Base-by-base conservation (phyloP, 2,329 filamentous ascomycete genomes). In the Penicillium sp. region DNA sequence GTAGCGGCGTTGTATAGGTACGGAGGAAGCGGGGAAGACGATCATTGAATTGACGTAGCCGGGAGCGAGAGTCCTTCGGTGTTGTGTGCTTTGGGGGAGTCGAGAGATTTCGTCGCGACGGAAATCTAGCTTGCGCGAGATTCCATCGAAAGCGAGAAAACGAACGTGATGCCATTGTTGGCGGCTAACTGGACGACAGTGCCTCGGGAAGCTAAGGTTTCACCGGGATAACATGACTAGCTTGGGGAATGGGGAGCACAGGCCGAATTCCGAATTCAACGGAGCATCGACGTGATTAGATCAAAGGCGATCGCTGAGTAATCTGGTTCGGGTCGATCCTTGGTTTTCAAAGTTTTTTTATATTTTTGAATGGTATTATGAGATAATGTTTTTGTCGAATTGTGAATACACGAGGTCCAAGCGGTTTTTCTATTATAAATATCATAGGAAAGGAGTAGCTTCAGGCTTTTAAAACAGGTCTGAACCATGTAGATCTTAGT, bases 1-100 rank as follows among this genome's bases (percentile, higher is more conserved):
- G 85, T 3, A 99, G 84, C 0, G 86, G 85, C 1, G 79, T 75
- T 0, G 90, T 87, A 77, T 92, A 90, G 52, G 79, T 82, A 56
- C 85, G 89, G 13, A 96, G 81, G 59, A 86, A 87, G 5, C 70
- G 77, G 3, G 91, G 91, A 8, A 90, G 81, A 59, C 81, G 81
- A 31, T 71, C 69, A 59, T 76, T 77, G 56, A 76, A 67, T 37
- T 55, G 65, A 52, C 65, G 73, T 43, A 76, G 61, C 45, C 70
- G 73, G 48, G 70, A 71, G 14, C 61, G 70, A 29, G 64, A 59
- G 52, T 68, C 66, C 57, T 68, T 68, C 0, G 64, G 54, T 13
- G 48, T 47, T 21, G 59, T 52, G 35, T 61, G 44, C 27, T 58
- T 50, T 31, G 66, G 39, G 24, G 66, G 60, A 13, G 67, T 68